Conservation (phyloP, 2,329 filamentous ascomycete genomes). For the Penicillium sp. region DNA sequence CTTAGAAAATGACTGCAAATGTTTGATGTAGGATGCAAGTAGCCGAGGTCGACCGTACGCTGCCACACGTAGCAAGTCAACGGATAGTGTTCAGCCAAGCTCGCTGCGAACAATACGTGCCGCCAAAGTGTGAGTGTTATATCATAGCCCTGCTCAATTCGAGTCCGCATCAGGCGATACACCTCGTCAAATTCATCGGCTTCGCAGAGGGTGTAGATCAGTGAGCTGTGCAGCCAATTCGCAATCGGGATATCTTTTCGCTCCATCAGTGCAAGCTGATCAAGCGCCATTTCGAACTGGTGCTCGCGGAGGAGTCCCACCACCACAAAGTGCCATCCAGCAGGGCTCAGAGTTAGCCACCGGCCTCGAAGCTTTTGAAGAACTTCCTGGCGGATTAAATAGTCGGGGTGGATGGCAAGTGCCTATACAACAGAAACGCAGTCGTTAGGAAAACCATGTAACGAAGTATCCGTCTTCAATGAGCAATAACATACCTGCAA, state of each 20-base stretch:
- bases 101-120: slow-evolving; percentile 71
- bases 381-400: slow-evolving; percentile 66
- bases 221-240: slow-evolving; percentile 72
- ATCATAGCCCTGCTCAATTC: slow-evolving; percentile 45
- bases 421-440: slow-evolving; percentile 42
- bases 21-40: slow-evolving; percentile 60
- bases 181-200: slow-evolving; percentile 73
- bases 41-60: slow-evolving; percentile 54
- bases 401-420: slow-evolving; percentile 80
- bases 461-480: background rate
- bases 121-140: slow-evolving; percentile 61
- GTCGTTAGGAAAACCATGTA: background rate
- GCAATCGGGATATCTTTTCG: slow-evolving; percentile 54
- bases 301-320: slow-evolving; percentile 73
- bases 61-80: slow-evolving; percentile 70
- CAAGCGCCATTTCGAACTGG: slow-evolving; percentile 74
- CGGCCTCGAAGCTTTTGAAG: slow-evolving; percentile 60
- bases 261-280: slow-evolving; percentile 63
- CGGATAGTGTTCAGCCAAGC: slow-evolving; percentile 57
- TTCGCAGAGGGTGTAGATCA: slow-evolving; percentile 68
- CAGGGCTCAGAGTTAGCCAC: slow-evolving; percentile 62
- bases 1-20: slow-evolving; percentile 65
- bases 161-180: slow-evolving; percentile 60
- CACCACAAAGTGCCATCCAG: slow-evolving; percentile 63
- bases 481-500: slow-evolving; percentile 52